phyloP scores from a whole-genome alignment of 2,329 filamentous ascomycete species.

The Trichoderma semiorbis region DNA sequence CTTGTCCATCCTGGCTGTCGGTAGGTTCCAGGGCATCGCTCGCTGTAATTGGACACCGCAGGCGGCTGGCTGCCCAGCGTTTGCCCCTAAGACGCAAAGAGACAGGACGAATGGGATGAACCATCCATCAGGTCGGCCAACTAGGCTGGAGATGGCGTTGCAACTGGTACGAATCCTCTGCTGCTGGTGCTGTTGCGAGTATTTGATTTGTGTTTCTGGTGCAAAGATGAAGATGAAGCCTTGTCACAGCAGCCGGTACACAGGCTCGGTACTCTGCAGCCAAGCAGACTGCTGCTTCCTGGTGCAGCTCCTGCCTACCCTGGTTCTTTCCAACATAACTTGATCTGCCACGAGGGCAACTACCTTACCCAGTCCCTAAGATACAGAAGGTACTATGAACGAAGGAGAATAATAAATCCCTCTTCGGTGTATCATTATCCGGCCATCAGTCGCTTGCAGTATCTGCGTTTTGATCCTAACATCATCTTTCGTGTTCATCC shows the following conservation, averaged over 20 bases:
- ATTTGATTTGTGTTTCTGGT: not conserved
- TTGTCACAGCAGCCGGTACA: not conserved
- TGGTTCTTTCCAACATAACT: not conserved
- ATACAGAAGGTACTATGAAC: not conserved
- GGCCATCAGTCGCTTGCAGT: not conserved
- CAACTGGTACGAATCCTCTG: not conserved
- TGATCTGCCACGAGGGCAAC: not conserved
- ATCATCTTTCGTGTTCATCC: not conserved
- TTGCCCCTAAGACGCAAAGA: not conserved
- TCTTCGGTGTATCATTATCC: not conserved
- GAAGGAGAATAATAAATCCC: not conserved
- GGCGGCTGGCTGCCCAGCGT: constrained; percentile 11
- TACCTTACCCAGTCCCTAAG: not conserved
- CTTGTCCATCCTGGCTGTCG: constrained; percentile 10
- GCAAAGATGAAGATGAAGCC: not conserved
- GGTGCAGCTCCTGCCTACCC: not conserved
- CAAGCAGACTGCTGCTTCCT: not conserved
- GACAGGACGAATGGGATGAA: constrained; percentile 4
- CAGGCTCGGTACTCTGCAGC: not conserved
- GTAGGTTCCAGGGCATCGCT: constrained; percentile 12
- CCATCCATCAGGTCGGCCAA: constrained; percentile 9
- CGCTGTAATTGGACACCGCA: constrained; percentile 17
- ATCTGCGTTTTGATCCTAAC: not conserved
- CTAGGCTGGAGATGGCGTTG: not conserved
- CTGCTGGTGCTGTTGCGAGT: not conserved